A percentile compares a stretch with the other conserved stretches of the same genome.
Evolutionary conservation across 306 rosid genomes (phyloP).

Genomic region (Inga oerstediana): DNA sequence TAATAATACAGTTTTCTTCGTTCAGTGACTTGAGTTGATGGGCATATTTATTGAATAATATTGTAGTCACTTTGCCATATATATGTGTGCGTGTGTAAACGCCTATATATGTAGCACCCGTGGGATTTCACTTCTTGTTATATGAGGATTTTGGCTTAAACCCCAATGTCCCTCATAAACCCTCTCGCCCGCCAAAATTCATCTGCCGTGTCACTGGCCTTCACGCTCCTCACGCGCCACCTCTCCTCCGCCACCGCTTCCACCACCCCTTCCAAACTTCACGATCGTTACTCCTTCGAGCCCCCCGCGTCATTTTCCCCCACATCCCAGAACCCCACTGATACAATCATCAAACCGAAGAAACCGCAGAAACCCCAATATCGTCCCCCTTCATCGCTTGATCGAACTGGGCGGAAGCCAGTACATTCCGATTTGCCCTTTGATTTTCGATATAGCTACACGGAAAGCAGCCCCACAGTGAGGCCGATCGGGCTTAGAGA

Average conservation of each 20-base stretch:
- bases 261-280: conserved; percentile 54
- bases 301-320: conserved; percentile 64
- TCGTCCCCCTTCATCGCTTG: conserved; percentile 79
- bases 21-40: too few species aligned
- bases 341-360: conserved; percentile 39
- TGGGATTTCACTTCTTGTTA: too few species aligned
- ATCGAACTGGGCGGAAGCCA: conserved; percentile 57
- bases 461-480: conserved; percentile 71
- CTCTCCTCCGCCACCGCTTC: conserved; percentile 45
- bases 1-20: too few species aligned
- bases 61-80: too few species aligned
- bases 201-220: conserved; percentile 8
- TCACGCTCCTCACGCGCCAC: conserved; percentile 57
- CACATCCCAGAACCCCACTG: conserved; percentile 36
- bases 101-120: too few species aligned
- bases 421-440: conserved; percentile 64
- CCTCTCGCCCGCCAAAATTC: conserved; percentile 62
- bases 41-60: too few species aligned
- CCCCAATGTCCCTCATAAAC: conserved; percentile 63
- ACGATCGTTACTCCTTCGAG: conserved; percentile 62
- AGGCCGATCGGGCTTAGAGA: conserved; percentile 86
- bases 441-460: conserved; percentile 85
- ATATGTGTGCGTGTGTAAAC: too few species aligned
- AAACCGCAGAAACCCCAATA: conserved; percentile 59
- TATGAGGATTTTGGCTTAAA: conserved; percentile 9